Base-by-base conservation (phyloP, 148 eudicot species). In the Amaranthus cruentus region DNA sequence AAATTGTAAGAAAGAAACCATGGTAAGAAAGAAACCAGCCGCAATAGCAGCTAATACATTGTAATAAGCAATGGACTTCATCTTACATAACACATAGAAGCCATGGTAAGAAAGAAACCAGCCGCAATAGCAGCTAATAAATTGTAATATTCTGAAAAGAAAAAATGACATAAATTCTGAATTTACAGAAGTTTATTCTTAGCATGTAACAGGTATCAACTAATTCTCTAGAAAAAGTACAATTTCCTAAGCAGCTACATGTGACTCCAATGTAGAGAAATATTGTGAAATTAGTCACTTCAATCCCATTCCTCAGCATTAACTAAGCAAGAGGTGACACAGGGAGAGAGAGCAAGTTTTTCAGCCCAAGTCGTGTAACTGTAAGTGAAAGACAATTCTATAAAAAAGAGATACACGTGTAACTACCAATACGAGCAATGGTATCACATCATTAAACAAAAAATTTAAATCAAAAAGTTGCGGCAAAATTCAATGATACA, bases 381-480 rank as follows among this genome's bases (percentile, higher is more conserved):
- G 38, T 47, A 55, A 44, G 59, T 38, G 66, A 55, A 44, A 28
- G 28, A 67, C 52, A 56, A 66, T 47, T 49, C 48, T 54, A 21
- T 4, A 48, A 4, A 70, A 4, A 9, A 38, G 54, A 42, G 21
- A 69, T 6, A n/a, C 55, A 48, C 14, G 57, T 55, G 18, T 44
- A 68, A 15, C 2, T 53, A 63, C 18, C 13, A 12, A 18, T 61
- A 78, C 44, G 3, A 49, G n/a, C 49, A 7, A 28, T 28, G 38
- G 38, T 28, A 68, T 5, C 66, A 51, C 66, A 65, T 18, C 52
- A 54, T 73, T 28, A 74, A 12, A 28, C 9, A 61, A 75, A 6
- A 47, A 67, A 47, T 47, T 28, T 28, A 28, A 12, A 70, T 12
- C 14, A 38, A 46, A 11, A 46, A 12, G 2, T 47, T 48, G 48